phyloP scores from a whole-genome alignment of 1,284 basidiomycete genomes.

The Trichosporon coremiiforme region DNA sequence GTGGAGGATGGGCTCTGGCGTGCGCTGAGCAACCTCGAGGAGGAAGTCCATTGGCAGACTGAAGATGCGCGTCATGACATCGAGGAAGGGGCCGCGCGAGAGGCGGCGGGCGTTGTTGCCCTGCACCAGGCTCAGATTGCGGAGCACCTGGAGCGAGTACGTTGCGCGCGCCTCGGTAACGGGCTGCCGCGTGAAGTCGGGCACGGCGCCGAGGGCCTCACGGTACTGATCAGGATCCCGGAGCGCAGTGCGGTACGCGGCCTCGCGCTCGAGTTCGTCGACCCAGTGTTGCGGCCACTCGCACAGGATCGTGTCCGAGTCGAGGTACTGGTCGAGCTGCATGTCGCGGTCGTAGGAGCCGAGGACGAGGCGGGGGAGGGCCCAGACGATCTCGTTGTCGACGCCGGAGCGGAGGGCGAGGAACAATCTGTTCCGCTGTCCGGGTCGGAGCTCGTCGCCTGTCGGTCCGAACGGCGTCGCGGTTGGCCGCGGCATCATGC shows the following conservation, averaged over 20 bases:
- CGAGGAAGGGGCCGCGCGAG: conserved; percentile 33
- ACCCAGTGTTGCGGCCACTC: conserved; percentile 47
- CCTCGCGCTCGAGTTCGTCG: conserved; percentile 43
- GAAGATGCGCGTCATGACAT: conserved; percentile 44
- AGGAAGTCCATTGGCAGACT: conserved; percentile 41
- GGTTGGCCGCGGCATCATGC: conserved; percentile 6
- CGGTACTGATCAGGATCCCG: conserved; percentile 16
- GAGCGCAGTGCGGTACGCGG: conserved; percentile 27
- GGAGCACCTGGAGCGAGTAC: conserved; percentile 45
- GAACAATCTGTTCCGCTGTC: conserved; percentile 44
- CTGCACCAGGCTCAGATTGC: conserved; percentile 44
- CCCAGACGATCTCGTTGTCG: conserved; percentile 49
- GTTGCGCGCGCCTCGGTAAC: conserved; percentile 39
- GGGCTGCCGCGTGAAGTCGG: conserved; percentile 41
- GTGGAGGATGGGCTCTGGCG: conserved; percentile 48
- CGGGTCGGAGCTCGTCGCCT: conserved; percentile 36
- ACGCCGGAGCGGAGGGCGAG: conserved; percentile 45
- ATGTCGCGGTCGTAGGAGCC: conserved; percentile 45
- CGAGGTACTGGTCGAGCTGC: conserved; percentile 43
- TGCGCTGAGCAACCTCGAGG: conserved; percentile 38
- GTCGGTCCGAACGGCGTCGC: conserved; percentile 27
- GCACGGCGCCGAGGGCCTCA: conserved; percentile 37
- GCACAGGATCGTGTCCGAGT: conserved; percentile 39
- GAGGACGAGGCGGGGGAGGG: conserved; percentile 48
- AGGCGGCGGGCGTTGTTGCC: conserved; percentile 47